phyloP scores from a whole-genome alignment of 2,329 filamentous ascomycete species.

The Aspergillus fructus region DNA sequence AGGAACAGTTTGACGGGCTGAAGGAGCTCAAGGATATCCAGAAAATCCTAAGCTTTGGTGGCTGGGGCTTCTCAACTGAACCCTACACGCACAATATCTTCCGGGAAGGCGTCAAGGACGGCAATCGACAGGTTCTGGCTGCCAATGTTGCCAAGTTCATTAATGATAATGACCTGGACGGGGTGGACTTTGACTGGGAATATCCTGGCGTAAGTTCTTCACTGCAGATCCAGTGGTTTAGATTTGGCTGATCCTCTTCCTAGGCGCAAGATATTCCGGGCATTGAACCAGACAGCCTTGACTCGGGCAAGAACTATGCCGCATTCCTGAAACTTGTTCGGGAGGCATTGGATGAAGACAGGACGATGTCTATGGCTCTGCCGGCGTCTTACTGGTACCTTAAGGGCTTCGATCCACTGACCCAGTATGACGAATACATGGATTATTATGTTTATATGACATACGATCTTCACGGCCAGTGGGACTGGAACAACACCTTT shows the following conservation, averaged over 20 bases:
- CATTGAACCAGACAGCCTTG: slow-evolving; percentile 28
- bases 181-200: slow-evolving; percentile 13
- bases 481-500: neutral
- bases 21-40: neutral
- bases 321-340: slow-evolving; percentile 27
- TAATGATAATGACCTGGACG: slow-evolving; percentile 12
- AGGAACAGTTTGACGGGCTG: neutral
- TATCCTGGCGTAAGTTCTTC: slow-evolving; percentile 18
- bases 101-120: slow-evolving; percentile 29
- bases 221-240: neutral
- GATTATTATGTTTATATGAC: slow-evolving; percentile 43
- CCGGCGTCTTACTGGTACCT: slow-evolving; percentile 37
- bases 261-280: slow-evolving; percentile 32
- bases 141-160: slow-evolving; percentile 31
- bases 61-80: slow-evolving; percentile 44
- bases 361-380: slow-evolving; percentile 26
- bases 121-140: slow-evolving; percentile 7
- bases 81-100: slow-evolving; percentile 39
- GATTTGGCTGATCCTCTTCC: neutral
- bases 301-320: slow-evolving; percentile 35
- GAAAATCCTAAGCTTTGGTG: slow-evolving; percentile 43
- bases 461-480: slow-evolving; percentile 34
- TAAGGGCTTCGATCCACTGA: slow-evolving; percentile 23
- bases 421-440: slow-evolving; percentile 23
- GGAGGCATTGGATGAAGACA: slow-evolving; percentile 12